phyloP scores from a whole-genome alignment of 257 asterid genomes.

The Verbena officinalis region DNA sequence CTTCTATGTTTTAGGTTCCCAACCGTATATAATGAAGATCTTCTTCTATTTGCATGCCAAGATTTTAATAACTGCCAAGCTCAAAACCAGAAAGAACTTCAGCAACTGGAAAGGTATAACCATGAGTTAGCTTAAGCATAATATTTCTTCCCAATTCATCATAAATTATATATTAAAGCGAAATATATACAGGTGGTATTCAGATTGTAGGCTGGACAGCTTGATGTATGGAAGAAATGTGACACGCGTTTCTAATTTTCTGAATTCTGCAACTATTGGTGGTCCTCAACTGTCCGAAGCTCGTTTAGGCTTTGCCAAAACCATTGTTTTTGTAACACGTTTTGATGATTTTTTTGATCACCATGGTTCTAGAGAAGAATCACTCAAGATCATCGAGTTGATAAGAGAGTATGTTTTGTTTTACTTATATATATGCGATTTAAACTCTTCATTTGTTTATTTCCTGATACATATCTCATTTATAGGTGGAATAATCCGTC shows the following conservation, averaged over 20 bases:
- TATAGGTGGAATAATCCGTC: constrained; percentile 48
- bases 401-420: constrained; percentile 32
- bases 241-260: constrained; percentile 26
- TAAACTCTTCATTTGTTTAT: background rate
- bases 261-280: constrained; percentile 30
- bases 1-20: too few relatives aligned
- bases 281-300: constrained; percentile 39
- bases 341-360: constrained; percentile 53
- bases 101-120: too few relatives aligned
- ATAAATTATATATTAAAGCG: background rate
- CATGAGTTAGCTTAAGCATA: too few relatives aligned
- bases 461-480: background rate
- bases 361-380: constrained; percentile 42
- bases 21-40: too few relatives aligned
- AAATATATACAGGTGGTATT: constrained; percentile 40
- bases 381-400: constrained; percentile 32
- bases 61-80: too few relatives aligned
- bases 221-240: constrained; percentile 35
- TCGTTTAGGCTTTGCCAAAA: constrained; percentile 40
- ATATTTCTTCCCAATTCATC: background rate
- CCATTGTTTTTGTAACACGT: constrained; percentile 28
- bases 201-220: constrained; percentile 35
- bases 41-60: too few relatives aligned
- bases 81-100: too few relatives aligned
- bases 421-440: background rate